These are phyloP conservation scores for Pseudopithomyces chartarum DNA, from an alignment of 2,329 filamentous ascomycete genomes.

Conservation along the genomic window DNA sequence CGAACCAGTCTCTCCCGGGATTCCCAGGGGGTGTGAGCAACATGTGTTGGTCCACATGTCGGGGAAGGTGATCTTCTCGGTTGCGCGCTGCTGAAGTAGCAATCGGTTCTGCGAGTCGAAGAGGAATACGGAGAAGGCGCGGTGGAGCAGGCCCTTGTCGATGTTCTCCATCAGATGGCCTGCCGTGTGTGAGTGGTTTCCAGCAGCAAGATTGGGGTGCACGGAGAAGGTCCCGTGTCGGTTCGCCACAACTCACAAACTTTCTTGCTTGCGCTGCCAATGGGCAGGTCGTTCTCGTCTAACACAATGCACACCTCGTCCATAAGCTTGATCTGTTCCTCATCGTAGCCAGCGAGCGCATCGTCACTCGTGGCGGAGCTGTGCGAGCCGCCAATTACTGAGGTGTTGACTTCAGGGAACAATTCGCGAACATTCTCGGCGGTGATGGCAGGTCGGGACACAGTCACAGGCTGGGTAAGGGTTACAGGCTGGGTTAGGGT, in stretches of 20 bases:
- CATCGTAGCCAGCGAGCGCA: constrained; percentile 89
- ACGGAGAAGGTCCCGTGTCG: neutral
- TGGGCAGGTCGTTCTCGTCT: constrained; percentile 88
- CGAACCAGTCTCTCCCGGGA: constrained; percentile 87
- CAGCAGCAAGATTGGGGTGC: constrained; percentile 7
- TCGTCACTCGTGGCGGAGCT: constrained; percentile 60
- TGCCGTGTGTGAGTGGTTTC: constrained; percentile 44
- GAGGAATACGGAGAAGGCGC: constrained; percentile 96
- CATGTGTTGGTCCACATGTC: constrained; percentile 99
- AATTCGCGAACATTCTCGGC: constrained; percentile 84
- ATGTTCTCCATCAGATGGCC: constrained; percentile 99
- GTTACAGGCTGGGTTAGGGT: constrained; percentile 34
- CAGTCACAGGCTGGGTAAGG: constrained; percentile 25
- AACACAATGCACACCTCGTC: constrained; percentile 98
- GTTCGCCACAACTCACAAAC: constrained; percentile 67
- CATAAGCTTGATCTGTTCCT: constrained; percentile 97
- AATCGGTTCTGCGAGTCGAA: constrained; percentile 94
- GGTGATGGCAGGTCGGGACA: constrained; percentile 67
- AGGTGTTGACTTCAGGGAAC: constrained; percentile 81
- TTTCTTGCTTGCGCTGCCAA: constrained; percentile 98
- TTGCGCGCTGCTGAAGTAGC: constrained; percentile 91
- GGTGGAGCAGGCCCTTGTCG: constrained; percentile 91
- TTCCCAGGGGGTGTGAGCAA: constrained; percentile 94
- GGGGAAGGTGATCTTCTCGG: constrained; percentile 99
- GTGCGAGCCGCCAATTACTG: constrained; percentile 65